These are phyloP conservation scores for Clarkia xantiana DNA, from an alignment of 345 rosid genomes.

Conservation along the genomic window DNA sequence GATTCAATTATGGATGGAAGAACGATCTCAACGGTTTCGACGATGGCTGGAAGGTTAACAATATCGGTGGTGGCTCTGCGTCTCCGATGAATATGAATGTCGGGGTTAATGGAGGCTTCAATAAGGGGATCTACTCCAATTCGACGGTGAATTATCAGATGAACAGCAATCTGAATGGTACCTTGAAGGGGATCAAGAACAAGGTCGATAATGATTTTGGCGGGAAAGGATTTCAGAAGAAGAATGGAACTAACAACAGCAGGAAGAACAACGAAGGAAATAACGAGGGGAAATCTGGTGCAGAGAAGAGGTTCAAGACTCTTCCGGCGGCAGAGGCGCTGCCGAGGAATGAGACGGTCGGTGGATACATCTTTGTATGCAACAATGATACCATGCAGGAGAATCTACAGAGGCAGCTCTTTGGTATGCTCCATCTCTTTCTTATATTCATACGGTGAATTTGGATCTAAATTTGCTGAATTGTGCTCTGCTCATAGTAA, in stretches of 20 bases:
- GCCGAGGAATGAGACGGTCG: conserved; percentile 80
- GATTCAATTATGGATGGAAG: conserved; percentile 21
- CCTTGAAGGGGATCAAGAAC: conserved; percentile 27
- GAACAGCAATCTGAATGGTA: conserved; percentile 15
- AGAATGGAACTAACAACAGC: conserved; percentile 19
- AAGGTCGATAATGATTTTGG: conserved; percentile 28
- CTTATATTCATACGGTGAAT: too few species aligned
- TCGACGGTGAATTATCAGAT: conserved; percentile 3
- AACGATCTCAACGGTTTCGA: conserved; percentile 25
- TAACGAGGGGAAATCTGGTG: conserved; percentile 12
- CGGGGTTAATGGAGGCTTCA: conserved; percentile 62
- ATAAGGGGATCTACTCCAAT: conserved; percentile 35
- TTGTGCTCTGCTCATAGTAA: too few species aligned
- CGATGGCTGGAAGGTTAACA: conserved; percentile 32
- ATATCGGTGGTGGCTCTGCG: conserved; percentile 18
- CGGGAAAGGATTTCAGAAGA: conserved; percentile 8
- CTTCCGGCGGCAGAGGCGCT: conserved; percentile 85
- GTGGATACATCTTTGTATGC: conserved; percentile 98
- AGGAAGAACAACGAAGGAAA: conserved; percentile 29
- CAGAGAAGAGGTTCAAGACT: conserved; percentile 90
- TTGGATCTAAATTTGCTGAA: too few species aligned
- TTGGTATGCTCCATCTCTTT: conserved; percentile 30
- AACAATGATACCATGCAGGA: conserved; percentile 98
- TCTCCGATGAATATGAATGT: conserved; percentile 25
- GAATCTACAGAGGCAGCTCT: conserved; percentile 79